Percentiles rank a stretch among this genome's conserved stretches.
Evolutionary conservation across 768 basidiomycete species (phyloP).

Genomic region (Mycena haematopus): DNA sequence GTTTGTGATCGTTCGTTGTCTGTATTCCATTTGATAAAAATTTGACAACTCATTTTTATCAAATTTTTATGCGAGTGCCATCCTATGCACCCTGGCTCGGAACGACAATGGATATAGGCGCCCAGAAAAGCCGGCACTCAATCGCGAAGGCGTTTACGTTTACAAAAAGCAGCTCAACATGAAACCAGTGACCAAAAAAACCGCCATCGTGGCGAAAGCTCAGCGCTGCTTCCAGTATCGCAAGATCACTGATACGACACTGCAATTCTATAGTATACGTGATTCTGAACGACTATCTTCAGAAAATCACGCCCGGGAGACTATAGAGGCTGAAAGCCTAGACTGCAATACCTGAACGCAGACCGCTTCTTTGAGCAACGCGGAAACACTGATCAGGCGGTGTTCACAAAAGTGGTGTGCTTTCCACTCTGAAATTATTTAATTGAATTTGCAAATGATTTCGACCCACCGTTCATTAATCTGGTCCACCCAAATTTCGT

Average conservation of each 20-base stretch:
- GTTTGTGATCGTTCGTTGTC: too few relatives aligned
- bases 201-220: constrained; percentile 36
- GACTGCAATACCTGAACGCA: constrained; percentile 17
- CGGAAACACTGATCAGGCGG: background rate
- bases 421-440: constrained; percentile 48
- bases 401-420: constrained; percentile 51
- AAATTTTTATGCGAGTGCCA: too few relatives aligned
- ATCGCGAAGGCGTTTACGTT: constrained; percentile 35
- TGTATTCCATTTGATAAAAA: too few relatives aligned
- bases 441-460: constrained; percentile 44
- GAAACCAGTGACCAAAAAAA: constrained; percentile 43
- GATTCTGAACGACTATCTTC: too few relatives aligned
- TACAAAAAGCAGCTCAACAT: constrained; percentile 36
- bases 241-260: background rate
- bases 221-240: background rate
- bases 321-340: too few relatives aligned
- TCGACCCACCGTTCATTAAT: constrained; percentile 45
- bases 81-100: too few relatives aligned
- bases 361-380: constrained; percentile 39
- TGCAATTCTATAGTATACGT: too few relatives aligned
- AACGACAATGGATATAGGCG: constrained; percentile 32
- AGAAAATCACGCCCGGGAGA: too few relatives aligned
- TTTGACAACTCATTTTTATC: too few relatives aligned
- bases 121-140: constrained; percentile 36
- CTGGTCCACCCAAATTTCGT: constrained; percentile 55